Percentiles rank a stretch among this genome's conserved stretches.
These are phyloP conservation scores for Senna tora DNA, from an alignment of 306 rosid species.

Conservation along the genomic window DNA sequence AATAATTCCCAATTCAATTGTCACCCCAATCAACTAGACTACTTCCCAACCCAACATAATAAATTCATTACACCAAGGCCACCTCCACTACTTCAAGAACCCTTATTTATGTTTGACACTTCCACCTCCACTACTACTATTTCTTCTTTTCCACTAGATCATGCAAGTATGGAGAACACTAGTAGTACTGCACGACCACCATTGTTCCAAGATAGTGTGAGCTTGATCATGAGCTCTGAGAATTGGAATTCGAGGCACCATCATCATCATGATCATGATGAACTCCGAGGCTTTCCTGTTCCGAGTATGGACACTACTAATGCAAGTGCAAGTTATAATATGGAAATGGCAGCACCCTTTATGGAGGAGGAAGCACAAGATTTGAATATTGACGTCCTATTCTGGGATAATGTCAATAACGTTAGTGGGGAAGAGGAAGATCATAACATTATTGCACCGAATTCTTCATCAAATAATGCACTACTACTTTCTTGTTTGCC, in stretches of 20 bases:
- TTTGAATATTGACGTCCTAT: slow-evolving; percentile 60
- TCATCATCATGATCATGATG: not conserved
- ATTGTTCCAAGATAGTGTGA: slow-evolving; percentile 53
- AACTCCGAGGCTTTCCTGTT: slow-evolving; percentile 47
- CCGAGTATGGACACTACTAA: slow-evolving; percentile 38
- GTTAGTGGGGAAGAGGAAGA: slow-evolving; percentile 56
- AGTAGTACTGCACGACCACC: slow-evolving; percentile 34
- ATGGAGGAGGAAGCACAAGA: slow-evolving; percentile 67
- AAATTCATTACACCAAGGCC: slow-evolving; percentile 42
- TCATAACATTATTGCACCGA: slow-evolving; percentile 29
- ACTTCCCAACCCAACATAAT: slow-evolving; percentile 53
- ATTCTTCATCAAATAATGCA: slow-evolving; percentile 50
- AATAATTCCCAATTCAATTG: slow-evolving; percentile 47
- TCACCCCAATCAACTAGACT: slow-evolving; percentile 50
- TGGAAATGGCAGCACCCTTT: slow-evolving; percentile 62
- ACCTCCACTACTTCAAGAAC: slow-evolving; percentile 42
- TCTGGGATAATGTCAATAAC: slow-evolving; percentile 65
- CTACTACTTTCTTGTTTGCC: slow-evolving; percentile 74
- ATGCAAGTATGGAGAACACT: slow-evolving; percentile 18
- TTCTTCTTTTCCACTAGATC: slow-evolving; percentile 45
- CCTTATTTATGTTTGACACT: slow-evolving; percentile 73
- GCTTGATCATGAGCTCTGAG: slow-evolving; percentile 47
- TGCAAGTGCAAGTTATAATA: slow-evolving; percentile 40
- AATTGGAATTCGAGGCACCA: slow-evolving; percentile 69
- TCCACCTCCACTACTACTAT: no score